Conservation (phyloP, 2,329 filamentous ascomycete genomes). For the Xylaria sp. region DNA sequence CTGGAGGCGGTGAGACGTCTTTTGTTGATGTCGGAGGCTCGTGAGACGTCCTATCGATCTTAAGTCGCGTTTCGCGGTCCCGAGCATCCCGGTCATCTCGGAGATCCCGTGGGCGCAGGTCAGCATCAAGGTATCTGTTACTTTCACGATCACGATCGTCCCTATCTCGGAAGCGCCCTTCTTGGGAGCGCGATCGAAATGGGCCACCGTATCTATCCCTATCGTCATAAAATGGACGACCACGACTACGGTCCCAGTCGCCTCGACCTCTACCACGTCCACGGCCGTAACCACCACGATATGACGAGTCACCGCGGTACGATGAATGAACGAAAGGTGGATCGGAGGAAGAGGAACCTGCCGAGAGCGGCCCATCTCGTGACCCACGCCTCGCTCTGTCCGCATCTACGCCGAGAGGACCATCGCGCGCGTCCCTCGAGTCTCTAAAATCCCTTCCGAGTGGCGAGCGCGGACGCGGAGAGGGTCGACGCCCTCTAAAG, state of each 20-base stretch:
- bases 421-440: constrained; percentile 60
- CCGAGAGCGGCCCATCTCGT: constrained; percentile 77
- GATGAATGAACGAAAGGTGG: constrained; percentile 66
- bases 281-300: constrained; percentile 65
- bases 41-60: constrained; percentile 63
- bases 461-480: constrained; percentile 72
- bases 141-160: constrained; percentile 55
- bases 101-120: constrained; percentile 55
- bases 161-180: constrained; percentile 68
- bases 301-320: constrained; percentile 61
- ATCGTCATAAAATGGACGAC: constrained; percentile 69
- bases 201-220: constrained; percentile 61
- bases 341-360: constrained; percentile 77
- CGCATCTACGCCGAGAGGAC: constrained; percentile 72
- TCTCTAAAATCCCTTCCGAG: constrained; percentile 73
- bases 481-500: constrained; percentile 69
- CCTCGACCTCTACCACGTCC: constrained; percentile 62
- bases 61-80: constrained; percentile 56
- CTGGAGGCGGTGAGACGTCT: constrained; percentile 67
- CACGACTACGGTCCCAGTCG: constrained; percentile 63
- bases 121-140: constrained; percentile 52
- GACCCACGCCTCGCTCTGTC: constrained; percentile 75
- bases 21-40: constrained; percentile 60
- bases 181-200: constrained; percentile 72
- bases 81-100: constrained; percentile 64